phyloP scores from a whole-genome alignment of 2,329 filamentous ascomycete species.

The Fusarium tuaranense region DNA sequence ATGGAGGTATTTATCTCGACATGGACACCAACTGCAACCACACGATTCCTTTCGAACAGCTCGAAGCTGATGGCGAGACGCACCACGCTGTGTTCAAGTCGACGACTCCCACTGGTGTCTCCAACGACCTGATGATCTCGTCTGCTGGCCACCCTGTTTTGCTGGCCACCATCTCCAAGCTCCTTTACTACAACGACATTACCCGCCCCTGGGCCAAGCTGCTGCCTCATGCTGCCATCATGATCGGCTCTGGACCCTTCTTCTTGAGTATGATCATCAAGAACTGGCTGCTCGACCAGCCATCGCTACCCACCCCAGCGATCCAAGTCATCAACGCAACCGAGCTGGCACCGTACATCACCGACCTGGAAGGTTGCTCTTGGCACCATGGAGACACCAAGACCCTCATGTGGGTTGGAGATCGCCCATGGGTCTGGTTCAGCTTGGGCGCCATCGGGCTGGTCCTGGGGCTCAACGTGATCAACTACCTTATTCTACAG shows the following conservation, averaged over 20 bases:
- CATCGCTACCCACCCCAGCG: constrained; percentile 42
- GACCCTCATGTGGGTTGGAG: constrained; percentile 61
- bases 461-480: constrained; percentile 25
- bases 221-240: constrained; percentile 79
- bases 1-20: constrained; percentile 80
- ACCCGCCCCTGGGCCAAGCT: constrained; percentile 71
- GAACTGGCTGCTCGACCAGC: constrained; percentile 71
- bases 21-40: constrained; percentile 49
- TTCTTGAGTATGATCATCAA: constrained; percentile 83
- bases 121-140: constrained; percentile 83
- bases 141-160: constrained; percentile 81
- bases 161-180: constrained; percentile 72
- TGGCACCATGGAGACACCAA: constrained; percentile 62
- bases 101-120: constrained; percentile 81
- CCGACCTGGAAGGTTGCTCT: constrained; percentile 53
- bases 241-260: constrained; percentile 81
- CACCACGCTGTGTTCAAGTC: constrained; percentile 49
- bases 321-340: constrained; percentile 46
- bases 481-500: constrained; percentile 29
- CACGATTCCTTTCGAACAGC: constrained; percentile 43
- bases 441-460: constrained; percentile 43
- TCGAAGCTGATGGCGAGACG: constrained; percentile 38
- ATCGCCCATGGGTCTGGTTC: constrained; percentile 49
- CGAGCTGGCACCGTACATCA: constrained; percentile 47
- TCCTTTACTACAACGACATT: constrained; percentile 70